These are phyloP conservation scores for Urochloa ruziziensis DNA, from an alignment of 176 grass and related monocot species.

Conservation along the genomic window DNA sequence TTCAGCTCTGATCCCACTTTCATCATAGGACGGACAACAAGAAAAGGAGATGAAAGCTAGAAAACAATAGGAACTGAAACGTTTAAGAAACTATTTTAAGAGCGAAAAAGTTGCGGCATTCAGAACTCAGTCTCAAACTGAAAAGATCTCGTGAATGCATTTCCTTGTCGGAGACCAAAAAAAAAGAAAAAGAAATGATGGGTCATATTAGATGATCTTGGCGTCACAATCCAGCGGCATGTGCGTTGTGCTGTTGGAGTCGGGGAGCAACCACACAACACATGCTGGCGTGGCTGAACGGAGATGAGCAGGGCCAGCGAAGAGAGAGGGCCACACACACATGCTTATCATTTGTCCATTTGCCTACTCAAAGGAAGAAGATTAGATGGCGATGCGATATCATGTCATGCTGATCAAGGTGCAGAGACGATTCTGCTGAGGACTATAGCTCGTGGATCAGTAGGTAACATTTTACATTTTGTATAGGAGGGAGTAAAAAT, in stretches of 20 bases:
- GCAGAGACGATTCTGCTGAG: background rate
- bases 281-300: background rate
- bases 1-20: background rate
- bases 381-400: background rate
- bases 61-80: background rate
- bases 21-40: background rate
- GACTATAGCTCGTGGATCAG: background rate
- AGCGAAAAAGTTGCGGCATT: background rate
- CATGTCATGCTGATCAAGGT: background rate
- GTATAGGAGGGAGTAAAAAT: too few species aligned
- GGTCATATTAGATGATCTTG: background rate
- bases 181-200: too few species aligned
- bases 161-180: too few species aligned
- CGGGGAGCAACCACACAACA: conserved; percentile 31
- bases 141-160: too few species aligned
- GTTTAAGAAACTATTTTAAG: background rate
- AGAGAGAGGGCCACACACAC: background rate
- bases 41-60: background rate
- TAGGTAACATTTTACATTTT: too few species aligned
- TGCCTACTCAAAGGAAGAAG: background rate
- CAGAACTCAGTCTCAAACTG: too few species aligned
- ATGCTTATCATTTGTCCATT: conserved; percentile 26
- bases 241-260: conserved; percentile 24
- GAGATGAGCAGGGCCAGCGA: background rate
- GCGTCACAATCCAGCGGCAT: background rate